Conservation (phyloP, 2,329 filamentous ascomycete genomes). For the Exophiala bonariae region DNA sequence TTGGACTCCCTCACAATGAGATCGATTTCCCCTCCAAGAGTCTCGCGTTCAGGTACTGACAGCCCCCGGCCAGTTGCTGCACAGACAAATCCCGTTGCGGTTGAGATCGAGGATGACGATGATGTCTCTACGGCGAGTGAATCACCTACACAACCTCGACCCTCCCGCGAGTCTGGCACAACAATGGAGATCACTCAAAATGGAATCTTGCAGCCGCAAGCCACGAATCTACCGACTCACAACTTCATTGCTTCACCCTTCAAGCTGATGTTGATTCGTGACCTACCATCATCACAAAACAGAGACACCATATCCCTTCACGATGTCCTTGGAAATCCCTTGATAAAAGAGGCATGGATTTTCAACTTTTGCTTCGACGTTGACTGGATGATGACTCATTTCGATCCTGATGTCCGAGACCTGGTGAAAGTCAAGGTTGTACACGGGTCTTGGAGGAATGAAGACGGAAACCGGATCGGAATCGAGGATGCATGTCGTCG, state of each 20-base stretch:
- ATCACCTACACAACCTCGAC: too few species aligned
- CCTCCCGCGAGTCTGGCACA: neutral
- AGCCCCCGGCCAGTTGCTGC: too few species aligned
- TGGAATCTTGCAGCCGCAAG: neutral
- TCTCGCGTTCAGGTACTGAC: conserved; percentile 4
- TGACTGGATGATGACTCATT: conserved; percentile 60
- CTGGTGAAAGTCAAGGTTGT: conserved; percentile 59
- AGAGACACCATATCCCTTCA: conserved; percentile 63
- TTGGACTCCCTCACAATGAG: conserved; percentile 20
- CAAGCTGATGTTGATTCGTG: conserved; percentile 68
- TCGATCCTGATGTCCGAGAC: conserved; percentile 56
- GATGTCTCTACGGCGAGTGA: too few species aligned
- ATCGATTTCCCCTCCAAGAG: conserved; percentile 20
- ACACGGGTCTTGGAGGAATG: conserved; percentile 67
- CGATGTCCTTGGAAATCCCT: conserved; percentile 71
- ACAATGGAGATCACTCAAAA: neutral
- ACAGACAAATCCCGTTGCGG: too few species aligned
- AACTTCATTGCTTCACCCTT: conserved; percentile 61
- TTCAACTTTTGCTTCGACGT: conserved; percentile 59
- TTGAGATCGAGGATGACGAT: too few species aligned
- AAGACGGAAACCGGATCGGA: conserved; percentile 58
- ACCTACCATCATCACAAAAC: conserved; percentile 63
- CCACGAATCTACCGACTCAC: too few species aligned
- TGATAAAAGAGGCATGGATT: conserved; percentile 65
- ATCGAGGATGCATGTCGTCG: conserved; percentile 61